Conservation (phyloP, 2,329 filamentous ascomycete species). For the Paraphaeosphaeria sporulosa region DNA sequence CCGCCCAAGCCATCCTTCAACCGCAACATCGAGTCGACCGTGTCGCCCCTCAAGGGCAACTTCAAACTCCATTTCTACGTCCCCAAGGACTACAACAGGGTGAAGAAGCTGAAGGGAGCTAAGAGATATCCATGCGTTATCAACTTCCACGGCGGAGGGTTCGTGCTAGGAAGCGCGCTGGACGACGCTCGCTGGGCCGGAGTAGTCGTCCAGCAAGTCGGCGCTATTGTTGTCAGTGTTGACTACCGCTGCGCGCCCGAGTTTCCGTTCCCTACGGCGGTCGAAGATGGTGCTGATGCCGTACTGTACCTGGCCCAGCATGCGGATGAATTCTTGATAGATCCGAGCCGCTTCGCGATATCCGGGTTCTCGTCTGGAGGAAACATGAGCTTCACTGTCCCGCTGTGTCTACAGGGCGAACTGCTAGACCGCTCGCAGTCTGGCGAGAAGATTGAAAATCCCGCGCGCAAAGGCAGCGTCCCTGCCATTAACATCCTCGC, state of each 20-base stretch:
- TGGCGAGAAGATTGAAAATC: conserved; percentile 37
- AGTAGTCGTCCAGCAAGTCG: conserved; percentile 62
- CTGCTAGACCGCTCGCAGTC: conserved; percentile 42
- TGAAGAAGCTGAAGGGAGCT: conserved; percentile 50
- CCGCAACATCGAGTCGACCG: conserved; percentile 61
- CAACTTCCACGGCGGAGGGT: conserved; percentile 71
- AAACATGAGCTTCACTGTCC: conserved; percentile 69
- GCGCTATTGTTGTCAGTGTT: conserved; percentile 67
- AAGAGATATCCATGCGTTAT: conserved; percentile 65
- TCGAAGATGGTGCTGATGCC: conserved; percentile 70
- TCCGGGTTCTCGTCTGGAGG: conserved; percentile 70
- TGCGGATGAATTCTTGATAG: conserved; percentile 64
- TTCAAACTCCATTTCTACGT: conserved; percentile 69
- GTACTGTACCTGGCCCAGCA: conserved; percentile 65
- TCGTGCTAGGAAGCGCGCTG: conserved; percentile 65
- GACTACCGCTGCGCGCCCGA: conserved; percentile 69
- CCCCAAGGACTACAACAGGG: conserved; percentile 58
- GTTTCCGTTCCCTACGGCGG: conserved; percentile 67
- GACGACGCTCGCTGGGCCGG: conserved; percentile 69
- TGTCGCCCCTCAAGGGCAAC: conserved; percentile 53
- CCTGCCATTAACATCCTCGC: conserved; percentile 29
- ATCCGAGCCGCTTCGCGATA: conserved; percentile 64
- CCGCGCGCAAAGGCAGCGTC: conserved; percentile 34
- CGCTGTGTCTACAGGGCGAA: conserved; percentile 63
- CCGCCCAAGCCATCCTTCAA: conserved; percentile 69